Conservation (phyloP, 2,329 filamentous ascomycete genomes). For the Xylaria sp. region DNA sequence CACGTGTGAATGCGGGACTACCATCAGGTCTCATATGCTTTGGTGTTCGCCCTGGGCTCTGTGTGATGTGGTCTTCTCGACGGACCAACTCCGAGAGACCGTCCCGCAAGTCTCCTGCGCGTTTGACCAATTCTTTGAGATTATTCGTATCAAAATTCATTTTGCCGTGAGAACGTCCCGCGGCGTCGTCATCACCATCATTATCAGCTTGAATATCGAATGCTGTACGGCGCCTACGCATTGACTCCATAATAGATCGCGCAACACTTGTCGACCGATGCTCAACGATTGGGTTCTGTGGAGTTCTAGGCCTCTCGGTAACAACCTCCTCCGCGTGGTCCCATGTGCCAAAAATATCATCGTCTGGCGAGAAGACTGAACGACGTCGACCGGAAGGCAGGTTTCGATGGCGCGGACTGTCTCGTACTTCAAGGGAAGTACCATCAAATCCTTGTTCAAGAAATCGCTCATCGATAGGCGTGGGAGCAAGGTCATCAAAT, state of each 20-base stretch:
- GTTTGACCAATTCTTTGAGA: slow-evolving; percentile 68
- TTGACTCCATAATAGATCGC: slow-evolving; percentile 67
- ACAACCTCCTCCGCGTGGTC: slow-evolving; percentile 46
- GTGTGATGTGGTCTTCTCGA: slow-evolving; percentile 61
- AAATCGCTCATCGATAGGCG: slow-evolving; percentile 51
- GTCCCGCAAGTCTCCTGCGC: slow-evolving; percentile 65
- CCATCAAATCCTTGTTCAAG: slow-evolving; percentile 56
- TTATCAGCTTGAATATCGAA: slow-evolving; percentile 42
- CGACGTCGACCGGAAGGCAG: slow-evolving; percentile 58
- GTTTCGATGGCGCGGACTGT: slow-evolving; percentile 52
- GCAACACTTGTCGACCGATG: slow-evolving; percentile 57
- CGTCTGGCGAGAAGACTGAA: slow-evolving; percentile 69
- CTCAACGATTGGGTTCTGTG: slow-evolving; percentile 46
- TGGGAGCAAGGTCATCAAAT: slow-evolving; percentile 49
- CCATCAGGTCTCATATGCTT: slow-evolving; percentile 57
- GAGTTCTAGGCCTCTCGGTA: slow-evolving; percentile 48
- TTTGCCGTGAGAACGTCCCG: slow-evolving; percentile 52
- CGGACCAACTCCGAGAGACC: slow-evolving; percentile 65
- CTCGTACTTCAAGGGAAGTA: slow-evolving; percentile 49
- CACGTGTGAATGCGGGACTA: slow-evolving; percentile 70
- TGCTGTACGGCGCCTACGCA: slow-evolving; percentile 59
- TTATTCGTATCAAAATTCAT: slow-evolving; percentile 73
- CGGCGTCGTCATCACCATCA: slow-evolving; percentile 41
- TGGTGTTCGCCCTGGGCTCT: slow-evolving; percentile 60
- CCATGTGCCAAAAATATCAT: slow-evolving; percentile 68